Percentiles rank a stretch among this genome's conserved stretches.
These are phyloP conservation scores for Epichloe hybrida DNA, from an alignment of 2,329 filamentous ascomycete genomes.

Conservation along the genomic window DNA sequence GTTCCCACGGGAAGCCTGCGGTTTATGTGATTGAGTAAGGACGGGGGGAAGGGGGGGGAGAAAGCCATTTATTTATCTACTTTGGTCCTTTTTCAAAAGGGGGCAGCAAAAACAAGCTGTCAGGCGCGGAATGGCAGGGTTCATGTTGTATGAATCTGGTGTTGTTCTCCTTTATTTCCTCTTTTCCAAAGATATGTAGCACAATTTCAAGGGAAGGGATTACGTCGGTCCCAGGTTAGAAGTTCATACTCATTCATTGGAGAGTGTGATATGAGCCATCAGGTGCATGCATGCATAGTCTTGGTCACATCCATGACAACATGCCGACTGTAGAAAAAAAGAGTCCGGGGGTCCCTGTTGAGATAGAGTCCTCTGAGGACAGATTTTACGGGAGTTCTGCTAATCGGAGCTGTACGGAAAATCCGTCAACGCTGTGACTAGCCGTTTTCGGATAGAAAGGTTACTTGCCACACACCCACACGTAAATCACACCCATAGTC, in stretches of 20 bases:
- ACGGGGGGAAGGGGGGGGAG: background rate
- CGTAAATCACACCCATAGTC: too few relatives aligned
- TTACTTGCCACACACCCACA: too few relatives aligned
- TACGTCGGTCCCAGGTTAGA: background rate
- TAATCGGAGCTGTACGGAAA: too few relatives aligned
- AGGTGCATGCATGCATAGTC: too few relatives aligned
- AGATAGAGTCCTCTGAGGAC: too few relatives aligned
- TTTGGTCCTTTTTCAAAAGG: background rate
- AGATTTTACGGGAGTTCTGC: too few relatives aligned
- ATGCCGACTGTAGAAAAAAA: too few relatives aligned
- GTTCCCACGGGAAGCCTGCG: constrained; percentile 29
- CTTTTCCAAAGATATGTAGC: constrained; percentile 1
- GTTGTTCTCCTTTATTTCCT: background rate
- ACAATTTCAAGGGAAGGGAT: constrained; percentile 1
- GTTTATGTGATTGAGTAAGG: constrained; percentile 24
- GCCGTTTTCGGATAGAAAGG: too few relatives aligned
- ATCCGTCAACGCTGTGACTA: too few relatives aligned
- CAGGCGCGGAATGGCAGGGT: constrained; percentile 2
- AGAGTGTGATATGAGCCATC: too few relatives aligned
- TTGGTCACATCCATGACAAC: too few relatives aligned
- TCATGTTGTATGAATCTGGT: constrained; percentile 4
- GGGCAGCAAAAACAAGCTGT: background rate
- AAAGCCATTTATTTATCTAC: background rate
- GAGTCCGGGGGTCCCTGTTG: too few relatives aligned
- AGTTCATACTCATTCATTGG: background rate